A percentile compares a stretch with the other conserved stretches of the same genome.
Conservation (phyloP, 805 yeast genomes). For the Barnettozyma californica region DNA sequence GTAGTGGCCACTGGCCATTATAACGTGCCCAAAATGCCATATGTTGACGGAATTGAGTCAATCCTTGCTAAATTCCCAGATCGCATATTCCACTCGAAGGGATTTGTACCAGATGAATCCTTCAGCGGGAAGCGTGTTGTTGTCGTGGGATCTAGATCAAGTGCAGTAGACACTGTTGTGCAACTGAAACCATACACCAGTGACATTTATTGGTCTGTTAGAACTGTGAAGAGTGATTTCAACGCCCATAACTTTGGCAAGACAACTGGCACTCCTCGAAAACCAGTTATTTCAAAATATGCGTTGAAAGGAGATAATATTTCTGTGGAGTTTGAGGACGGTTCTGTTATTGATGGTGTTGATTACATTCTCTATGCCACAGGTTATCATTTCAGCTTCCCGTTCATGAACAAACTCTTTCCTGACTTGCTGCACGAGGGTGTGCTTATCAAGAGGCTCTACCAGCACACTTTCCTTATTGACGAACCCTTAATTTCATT, state of each 20-base stretch:
- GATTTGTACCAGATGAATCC: background rate
- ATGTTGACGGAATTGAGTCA: background rate
- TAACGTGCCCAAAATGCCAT: background rate
- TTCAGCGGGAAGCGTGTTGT: background rate
- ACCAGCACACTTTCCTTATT: conserved; percentile 30
- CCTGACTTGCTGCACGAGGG: conserved; percentile 25
- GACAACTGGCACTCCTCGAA: background rate
- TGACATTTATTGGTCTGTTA: background rate
- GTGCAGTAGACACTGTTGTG: background rate
- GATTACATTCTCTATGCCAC: conserved; percentile 35
- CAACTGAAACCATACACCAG: background rate
- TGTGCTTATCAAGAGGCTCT: conserved; percentile 26
- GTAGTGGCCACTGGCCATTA: background rate
- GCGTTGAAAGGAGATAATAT: background rate
- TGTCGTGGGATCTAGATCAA: background rate
- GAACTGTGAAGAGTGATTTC: background rate
- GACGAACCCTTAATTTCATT: conserved; percentile 31
- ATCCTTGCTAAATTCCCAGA: background rate
- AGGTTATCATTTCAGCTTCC: conserved; percentile 53
- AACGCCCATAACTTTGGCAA: background rate
- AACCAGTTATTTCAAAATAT: background rate
- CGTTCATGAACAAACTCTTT: conserved; percentile 37
- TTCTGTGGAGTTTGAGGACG: conserved; percentile 39
- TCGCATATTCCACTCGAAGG: background rate
- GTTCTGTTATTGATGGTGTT: conserved; percentile 35